Evolutionary conservation across 164 flowering plant species (phyloP).

Genomic region (Stephania japonica): DNA sequence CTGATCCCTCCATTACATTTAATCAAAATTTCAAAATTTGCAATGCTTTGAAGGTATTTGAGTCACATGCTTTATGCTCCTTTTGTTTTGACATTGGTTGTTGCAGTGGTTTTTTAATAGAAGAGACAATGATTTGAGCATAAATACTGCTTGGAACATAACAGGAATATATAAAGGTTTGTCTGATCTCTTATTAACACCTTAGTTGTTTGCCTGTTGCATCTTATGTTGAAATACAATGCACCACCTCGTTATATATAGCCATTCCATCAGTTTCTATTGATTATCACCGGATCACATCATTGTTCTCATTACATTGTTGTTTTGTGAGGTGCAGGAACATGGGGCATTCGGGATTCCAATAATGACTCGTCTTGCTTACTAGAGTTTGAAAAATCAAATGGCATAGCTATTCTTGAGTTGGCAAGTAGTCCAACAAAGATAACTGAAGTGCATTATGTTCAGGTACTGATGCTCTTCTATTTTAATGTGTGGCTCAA

Average conservation of each 20-base stretch:
- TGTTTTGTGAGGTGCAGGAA: conserved; percentile 45
- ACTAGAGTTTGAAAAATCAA: conserved; percentile 68
- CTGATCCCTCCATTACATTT: too few relatives aligned
- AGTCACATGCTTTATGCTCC: conserved; percentile 5
- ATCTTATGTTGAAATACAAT: neutral
- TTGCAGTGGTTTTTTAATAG: conserved; percentile 67
- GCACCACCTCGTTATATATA: neutral
- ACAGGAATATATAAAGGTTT: conserved; percentile 94
- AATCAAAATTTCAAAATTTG: too few relatives aligned
- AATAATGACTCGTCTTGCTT: conserved; percentile 60
- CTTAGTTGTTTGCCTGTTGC: neutral
- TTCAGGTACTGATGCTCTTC: conserved; percentile 52
- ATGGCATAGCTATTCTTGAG: conserved; percentile 67
- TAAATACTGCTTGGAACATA: conserved; percentile 82
- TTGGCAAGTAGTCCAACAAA: conserved; percentile 82
- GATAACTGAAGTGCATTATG: conserved; percentile 92
- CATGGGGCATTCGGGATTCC: conserved; percentile 67
- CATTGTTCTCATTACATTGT: conserved; percentile 10
- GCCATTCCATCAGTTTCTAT: neutral
- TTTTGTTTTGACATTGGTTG: conserved; percentile 10
- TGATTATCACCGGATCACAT: neutral
- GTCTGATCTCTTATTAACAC: conserved; percentile 10
- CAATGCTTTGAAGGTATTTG: too few relatives aligned
- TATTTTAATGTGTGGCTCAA: neutral
- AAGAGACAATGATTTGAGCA: conserved; percentile 68